These are phyloP conservation scores for Allium cepa DNA, from an alignment of 106 monocot genomes.

Conservation along the genomic window DNA sequence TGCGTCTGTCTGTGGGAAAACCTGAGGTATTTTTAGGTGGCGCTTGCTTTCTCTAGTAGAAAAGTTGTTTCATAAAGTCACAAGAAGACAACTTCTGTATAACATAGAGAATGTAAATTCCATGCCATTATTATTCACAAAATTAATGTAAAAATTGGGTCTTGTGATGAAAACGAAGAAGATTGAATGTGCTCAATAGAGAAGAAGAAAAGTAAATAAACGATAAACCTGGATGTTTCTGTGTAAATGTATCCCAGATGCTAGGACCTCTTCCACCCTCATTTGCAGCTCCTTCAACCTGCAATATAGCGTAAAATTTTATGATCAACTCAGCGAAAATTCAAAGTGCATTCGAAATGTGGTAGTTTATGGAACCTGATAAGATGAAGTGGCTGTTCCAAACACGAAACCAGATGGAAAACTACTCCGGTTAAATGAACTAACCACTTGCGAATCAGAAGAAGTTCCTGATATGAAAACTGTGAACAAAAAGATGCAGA, in stretches of 20 bases:
- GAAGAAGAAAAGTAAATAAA: not conserved
- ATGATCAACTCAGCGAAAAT: no score
- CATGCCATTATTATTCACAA: no score
- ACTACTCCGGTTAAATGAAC: constrained; percentile 3
- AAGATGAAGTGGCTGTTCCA: constrained; percentile 17
- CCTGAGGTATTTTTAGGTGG: no score
- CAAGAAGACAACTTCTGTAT: no score
- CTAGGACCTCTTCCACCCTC: constrained; percentile 6
- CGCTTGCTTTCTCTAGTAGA: no score
- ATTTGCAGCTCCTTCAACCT: constrained; percentile 6
- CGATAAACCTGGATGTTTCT: constrained; percentile 2
- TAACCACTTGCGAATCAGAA: not conserved
- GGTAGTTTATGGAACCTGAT: constrained; percentile 13
- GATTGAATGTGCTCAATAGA: not conserved
- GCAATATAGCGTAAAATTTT: no score
- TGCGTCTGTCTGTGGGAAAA: no score
- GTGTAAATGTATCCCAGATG: constrained; percentile 7
- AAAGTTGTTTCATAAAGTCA: no score
- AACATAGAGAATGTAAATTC: not conserved
- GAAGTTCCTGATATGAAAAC: not conserved
- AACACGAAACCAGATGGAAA: constrained; percentile 30
- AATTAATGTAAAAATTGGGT: no score
- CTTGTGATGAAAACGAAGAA: no score
- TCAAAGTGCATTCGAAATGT: no score
- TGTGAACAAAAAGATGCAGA: not conserved